Conservation (phyloP, 208 protist species). For the Acanthamoeba royreba region DNA sequence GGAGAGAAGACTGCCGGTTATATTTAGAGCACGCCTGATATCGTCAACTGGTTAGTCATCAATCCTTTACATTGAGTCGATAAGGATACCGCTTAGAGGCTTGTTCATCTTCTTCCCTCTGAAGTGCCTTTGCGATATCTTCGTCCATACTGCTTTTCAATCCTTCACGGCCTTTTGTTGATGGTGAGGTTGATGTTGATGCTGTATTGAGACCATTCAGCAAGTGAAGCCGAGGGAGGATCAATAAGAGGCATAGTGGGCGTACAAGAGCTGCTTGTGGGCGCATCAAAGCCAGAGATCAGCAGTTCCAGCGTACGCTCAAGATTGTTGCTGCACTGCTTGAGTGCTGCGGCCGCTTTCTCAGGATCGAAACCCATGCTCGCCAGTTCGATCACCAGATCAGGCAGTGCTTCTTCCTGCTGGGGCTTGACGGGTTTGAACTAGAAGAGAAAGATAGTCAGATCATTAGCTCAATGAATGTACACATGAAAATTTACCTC, state of each 20-base stretch:
- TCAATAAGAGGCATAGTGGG: neutral
- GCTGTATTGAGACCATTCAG: neutral
- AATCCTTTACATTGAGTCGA: neutral
- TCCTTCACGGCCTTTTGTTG: neutral
- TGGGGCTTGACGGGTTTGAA: neutral
- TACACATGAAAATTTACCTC: neutral
- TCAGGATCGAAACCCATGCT: neutral
- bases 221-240: neutral
- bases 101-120: neutral
- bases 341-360: neutral
- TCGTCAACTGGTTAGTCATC: neutral
- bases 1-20: too few relatives aligned
- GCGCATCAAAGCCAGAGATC: neutral
- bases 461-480: neutral
- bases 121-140: neutral
- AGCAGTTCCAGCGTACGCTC: neutral
- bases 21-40: neutral
- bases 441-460: neutral
- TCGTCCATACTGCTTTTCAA: neutral
- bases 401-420: neutral
- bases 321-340: neutral
- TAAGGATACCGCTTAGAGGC: neutral
- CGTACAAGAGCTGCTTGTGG: too few relatives aligned
- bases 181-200: neutral
- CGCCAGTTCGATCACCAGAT: neutral